phyloP scores from a whole-genome alignment of 1,284 basidiomycete genomes.

The Chalciporus sp. region DNA sequence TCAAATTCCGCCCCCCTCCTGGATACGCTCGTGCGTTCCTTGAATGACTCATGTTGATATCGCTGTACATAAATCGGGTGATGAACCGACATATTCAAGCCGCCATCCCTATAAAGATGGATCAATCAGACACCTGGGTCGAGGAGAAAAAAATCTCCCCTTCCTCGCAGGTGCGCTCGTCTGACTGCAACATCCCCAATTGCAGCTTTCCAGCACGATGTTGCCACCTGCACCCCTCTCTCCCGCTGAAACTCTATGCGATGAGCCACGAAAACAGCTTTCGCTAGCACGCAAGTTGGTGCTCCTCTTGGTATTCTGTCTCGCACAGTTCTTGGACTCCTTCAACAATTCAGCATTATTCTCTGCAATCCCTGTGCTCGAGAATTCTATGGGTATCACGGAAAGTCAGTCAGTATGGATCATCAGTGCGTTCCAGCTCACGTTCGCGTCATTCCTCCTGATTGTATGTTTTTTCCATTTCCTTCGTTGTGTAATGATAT shows the following conservation, averaged over 20 bases:
- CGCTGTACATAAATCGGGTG: background rate
- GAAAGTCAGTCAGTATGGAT: conserved; percentile 42
- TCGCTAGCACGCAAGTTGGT: conserved; percentile 33
- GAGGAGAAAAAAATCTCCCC: background rate
- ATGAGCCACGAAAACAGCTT: conserved; percentile 16
- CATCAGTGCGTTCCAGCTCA: conserved; percentile 44
- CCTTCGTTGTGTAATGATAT: conserved; percentile 16
- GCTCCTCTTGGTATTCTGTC: conserved; percentile 46
- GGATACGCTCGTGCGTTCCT: background rate
- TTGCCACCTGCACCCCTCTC: conserved; percentile 2
- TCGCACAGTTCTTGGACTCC: conserved; percentile 49
- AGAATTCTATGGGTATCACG: conserved; percentile 54
- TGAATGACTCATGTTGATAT: background rate
- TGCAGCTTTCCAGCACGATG: conserved; percentile 13
- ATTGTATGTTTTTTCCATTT: conserved; percentile 33
- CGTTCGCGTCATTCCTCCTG: conserved; percentile 45
- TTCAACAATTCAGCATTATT: conserved; percentile 52
- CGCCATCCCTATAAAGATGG: background rate
- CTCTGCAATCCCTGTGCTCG: conserved; percentile 41
- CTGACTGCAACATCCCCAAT: background rate
- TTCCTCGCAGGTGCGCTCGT: conserved; percentile 1
- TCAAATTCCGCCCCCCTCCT: background rate
- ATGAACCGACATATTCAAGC: background rate
- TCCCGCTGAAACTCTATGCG: conserved; percentile 28
- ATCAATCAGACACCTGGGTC: background rate